A percentile compares a stretch with the other conserved stretches of the same genome.
phyloP scores from a whole-genome alignment of 2,329 filamentous ascomycete species.

The Paecilomyces sp. region DNA sequence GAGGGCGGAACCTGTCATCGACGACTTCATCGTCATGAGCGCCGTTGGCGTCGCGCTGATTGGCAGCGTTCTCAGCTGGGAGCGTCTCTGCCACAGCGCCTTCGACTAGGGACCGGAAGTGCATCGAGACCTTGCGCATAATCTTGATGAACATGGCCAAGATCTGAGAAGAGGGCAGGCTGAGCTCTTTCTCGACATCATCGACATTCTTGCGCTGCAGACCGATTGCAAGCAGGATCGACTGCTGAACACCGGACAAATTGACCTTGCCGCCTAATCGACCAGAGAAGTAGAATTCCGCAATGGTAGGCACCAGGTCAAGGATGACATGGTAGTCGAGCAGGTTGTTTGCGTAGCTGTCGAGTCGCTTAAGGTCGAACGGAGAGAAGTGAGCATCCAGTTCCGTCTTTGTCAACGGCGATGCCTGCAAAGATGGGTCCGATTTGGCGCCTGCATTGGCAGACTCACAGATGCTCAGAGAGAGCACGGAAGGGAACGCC shows the following conservation, averaged over 20 bases:
- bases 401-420: conserved; percentile 62
- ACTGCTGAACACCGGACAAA: conserved; percentile 75
- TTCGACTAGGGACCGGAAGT: conserved; percentile 70
- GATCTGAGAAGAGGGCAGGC: conserved; percentile 67
- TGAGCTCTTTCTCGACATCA: conserved; percentile 69
- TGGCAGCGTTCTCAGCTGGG: conserved; percentile 45
- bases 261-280: conserved; percentile 60
- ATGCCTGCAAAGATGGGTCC: conserved; percentile 48
- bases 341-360: conserved; percentile 94
- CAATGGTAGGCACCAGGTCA: conserved; percentile 79
- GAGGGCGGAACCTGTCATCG: conserved; percentile 60
- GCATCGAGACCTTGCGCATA: conserved; percentile 72
- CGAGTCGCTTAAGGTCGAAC: conserved; percentile 89
- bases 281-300: conserved; percentile 77
- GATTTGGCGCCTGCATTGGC: conserved; percentile 65
- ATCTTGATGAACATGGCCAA: conserved; percentile 98
- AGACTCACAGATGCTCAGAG: conserved; percentile 81
- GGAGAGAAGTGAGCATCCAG: conserved; percentile 75
- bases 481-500: conserved; percentile 67
- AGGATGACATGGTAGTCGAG: conserved; percentile 97
- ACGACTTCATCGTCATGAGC: conserved; percentile 64
- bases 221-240: conserved; percentile 82
- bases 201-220: conserved; percentile 86
- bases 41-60: conserved; percentile 41
- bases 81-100: conserved; percentile 63